Evolutionary conservation across 805 yeast genomes (phyloP), one percentile per base, ranked within the genome.

Genomic region (Candida andamanensis): DNA sequence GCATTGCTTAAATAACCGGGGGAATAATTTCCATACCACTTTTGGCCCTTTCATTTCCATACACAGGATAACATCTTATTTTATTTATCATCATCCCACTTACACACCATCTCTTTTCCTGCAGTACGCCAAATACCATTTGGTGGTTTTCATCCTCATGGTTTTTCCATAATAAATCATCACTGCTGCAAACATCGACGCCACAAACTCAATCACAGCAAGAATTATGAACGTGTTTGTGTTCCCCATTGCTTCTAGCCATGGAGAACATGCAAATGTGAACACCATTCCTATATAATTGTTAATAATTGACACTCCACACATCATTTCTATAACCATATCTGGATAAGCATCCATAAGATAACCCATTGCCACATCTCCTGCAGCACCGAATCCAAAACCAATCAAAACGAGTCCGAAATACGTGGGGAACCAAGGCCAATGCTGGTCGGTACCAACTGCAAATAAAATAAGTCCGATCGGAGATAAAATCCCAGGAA

Each of bases 311-410:
- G 64, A 49, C 2, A 61, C 64, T 9, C 65, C 62, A 26, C 56
- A 57, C 65, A 61, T 60, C 48, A 59, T 57, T 39, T 60, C 64
- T 22, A 59, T 56, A 32, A 60, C 65, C 54, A 60, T 55, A 18
- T 57, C 64, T 2, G 67, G 67, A 39, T 61, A 60, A 6, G 64
- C 54, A 33, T 60, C 67, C 65, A 61, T 60, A 28, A 60, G 41
- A 36, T 60, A 60, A 4, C 59, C 52, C 60, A 60, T 53, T 21
- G 65, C 53, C 10, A 57, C 56, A 41, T 60, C 66, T 26, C 67
- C 65, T 6, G 60, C 50, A 15, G 64, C 53, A 32, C 67, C 66
- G 40, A 52, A 60, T 6, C 63, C 66, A 24, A 61, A 49, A 4
- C 66, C 67, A 33, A 61, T 52, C 22, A 60, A 49, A 1, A 51